Base-by-base conservation (phyloP, 1,284 basidiomycete species). In the Veloporphyrellus conicus region DNA sequence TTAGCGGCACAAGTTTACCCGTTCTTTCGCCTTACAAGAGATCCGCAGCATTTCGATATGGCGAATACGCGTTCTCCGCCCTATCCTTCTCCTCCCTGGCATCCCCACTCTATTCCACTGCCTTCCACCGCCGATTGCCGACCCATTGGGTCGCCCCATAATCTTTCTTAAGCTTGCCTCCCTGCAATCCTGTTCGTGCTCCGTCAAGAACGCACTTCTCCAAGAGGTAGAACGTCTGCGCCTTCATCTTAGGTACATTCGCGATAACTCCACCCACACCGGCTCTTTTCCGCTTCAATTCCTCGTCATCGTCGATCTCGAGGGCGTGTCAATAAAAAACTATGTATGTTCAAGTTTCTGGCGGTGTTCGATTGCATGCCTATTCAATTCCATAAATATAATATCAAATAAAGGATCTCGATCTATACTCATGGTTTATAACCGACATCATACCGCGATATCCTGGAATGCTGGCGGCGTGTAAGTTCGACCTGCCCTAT, bases 391-490 rank as follows among this genome's bases (percentile, higher is more conserved):
- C 34, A 47, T 16, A 36, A 32, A 52, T 8, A 14, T 34, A 32
- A 39, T 42, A n/a, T 42, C 31, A 28, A 39, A 47, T 34, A 27
- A 45, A 87, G 80, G 78, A 76, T 56, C 58, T 82, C 31, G 81
- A 87, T 50, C 61, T 86, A 11, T 68, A 84, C 34, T 71, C 74
- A 22, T 88, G 82, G 83, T 74, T 77, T 41, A 58, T 81, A 50
- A 74, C 78, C 55, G 82, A 87, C 59, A 68, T 84, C 22, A 71
- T 82, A 39, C 84, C 84, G 27, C 77, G 79, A 47, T 90, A 82
- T 68, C 86, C 89, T 38, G 87, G 87, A 43, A 78, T 90, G 78
- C 69, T 90, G 35, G 86, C 80, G 31, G 81, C 82, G 60, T 82
- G 85, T 84, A 62, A 56, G 73, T 48, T 31, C 34, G 27, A 9